Evolutionary conservation across 2,329 filamentous ascomycete species (phyloP).

Genomic region (Talaromyces sp.): DNA sequence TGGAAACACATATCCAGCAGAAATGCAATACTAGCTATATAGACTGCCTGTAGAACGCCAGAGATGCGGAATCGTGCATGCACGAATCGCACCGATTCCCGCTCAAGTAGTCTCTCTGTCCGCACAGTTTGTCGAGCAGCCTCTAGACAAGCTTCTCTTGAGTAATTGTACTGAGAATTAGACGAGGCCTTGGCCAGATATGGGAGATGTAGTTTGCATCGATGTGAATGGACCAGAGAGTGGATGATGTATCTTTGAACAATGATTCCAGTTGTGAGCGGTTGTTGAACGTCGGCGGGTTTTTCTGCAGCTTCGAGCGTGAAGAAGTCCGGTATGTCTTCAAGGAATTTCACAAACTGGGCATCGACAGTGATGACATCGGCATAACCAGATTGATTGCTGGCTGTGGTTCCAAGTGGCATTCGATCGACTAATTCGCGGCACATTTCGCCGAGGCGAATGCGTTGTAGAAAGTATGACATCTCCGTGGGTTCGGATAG

Average conservation of each 20-base stretch:
- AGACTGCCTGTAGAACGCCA: conserved; percentile 30
- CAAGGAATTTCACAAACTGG: conserved; percentile 27
- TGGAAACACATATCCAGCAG: conserved; percentile 37
- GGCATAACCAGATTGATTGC: conserved; percentile 22
- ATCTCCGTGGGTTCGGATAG: conserved; percentile 32
- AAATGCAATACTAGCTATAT: conserved; percentile 36
- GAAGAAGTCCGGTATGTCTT: conserved; percentile 32
- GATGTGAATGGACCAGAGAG: conserved; percentile 31
- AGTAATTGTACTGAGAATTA: conserved; percentile 29
- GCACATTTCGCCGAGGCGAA: conserved; percentile 32
- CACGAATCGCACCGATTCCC: conserved; percentile 19
- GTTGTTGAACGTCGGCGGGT: conserved; percentile 5
- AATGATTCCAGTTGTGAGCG: conserved; percentile 18
- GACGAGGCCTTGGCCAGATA: conserved; percentile 28
- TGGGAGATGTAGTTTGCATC: conserved; percentile 36
- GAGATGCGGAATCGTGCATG: conserved; percentile 24
- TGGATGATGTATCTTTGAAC: conserved; percentile 34
- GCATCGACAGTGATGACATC: conserved; percentile 31
- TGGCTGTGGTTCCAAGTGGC: conserved; percentile 21
- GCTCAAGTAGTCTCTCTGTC: conserved; percentile 21
- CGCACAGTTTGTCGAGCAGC: conserved; percentile 30
- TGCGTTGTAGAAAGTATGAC: conserved; percentile 36
- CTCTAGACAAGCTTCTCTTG: conserved; percentile 32
- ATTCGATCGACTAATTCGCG: conserved; percentile 33
- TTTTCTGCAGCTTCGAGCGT: conserved; percentile 16